These are phyloP conservation scores for Mollisia scopiformis DNA, from an alignment of 2,329 filamentous ascomycete species.

Conservation along the genomic window DNA sequence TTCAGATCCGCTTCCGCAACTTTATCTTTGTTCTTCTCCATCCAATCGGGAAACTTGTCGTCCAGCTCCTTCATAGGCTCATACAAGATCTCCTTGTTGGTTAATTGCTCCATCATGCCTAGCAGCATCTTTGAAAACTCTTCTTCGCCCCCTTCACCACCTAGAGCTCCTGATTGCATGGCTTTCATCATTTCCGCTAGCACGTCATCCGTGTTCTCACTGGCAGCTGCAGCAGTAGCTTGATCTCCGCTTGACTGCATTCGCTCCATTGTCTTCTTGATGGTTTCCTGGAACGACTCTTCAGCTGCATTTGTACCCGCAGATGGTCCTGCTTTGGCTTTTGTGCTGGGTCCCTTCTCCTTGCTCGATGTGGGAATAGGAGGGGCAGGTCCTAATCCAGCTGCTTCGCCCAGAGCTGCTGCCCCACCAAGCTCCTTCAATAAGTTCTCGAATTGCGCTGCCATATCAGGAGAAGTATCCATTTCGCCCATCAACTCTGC, in stretches of 20 bases:
- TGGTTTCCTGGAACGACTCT: conserved; percentile 86
- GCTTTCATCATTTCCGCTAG: conserved; percentile 92
- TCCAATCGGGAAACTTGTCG: conserved; percentile 90
- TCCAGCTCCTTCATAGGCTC: conserved; percentile 98
- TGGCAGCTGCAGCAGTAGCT: conserved; percentile 76
- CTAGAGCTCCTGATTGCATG: conserved; percentile 68
- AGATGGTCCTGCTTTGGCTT: conserved; percentile 7
- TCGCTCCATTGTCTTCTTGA: conserved; percentile 90
- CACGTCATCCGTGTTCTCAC: conserved; percentile 74
- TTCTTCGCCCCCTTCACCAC: conserved; percentile 67
- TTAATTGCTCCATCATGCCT: conserved; percentile 98
- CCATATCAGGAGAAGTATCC: conserved; percentile 70
- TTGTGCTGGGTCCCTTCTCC: conserved; percentile 14
- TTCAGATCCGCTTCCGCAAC: conserved; percentile 73
- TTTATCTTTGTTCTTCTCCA: conserved; percentile 72
- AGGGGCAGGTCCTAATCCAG: conserved; percentile 30
- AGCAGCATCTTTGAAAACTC: conserved; percentile 94
- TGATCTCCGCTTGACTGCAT: conserved; percentile 90
- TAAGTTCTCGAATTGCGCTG: conserved; percentile 77
- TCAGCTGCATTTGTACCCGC: conserved; percentile 43
- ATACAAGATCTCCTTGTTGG: conserved; percentile 97
- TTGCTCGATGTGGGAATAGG: conserved; percentile 11
- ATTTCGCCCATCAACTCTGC: conserved; percentile 76
- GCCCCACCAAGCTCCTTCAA: conserved; percentile 71
- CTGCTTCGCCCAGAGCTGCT: conserved; percentile 40